Conservation (phyloP, 805 yeast species). For the Lipomyces mesembrius region DNA sequence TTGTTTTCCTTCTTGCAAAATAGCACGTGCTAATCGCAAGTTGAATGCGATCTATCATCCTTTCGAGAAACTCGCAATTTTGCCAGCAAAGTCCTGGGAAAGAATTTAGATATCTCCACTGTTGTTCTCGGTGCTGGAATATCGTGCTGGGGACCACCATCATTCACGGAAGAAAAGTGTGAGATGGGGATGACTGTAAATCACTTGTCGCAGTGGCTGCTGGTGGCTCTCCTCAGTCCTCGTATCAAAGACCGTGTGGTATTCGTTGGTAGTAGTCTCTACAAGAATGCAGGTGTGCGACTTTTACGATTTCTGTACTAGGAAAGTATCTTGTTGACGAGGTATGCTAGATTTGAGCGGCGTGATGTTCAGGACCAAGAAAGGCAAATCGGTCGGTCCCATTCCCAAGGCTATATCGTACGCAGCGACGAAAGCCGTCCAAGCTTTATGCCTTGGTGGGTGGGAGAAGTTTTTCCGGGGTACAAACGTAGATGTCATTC, state of each 20-base stretch:
- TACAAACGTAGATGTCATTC: slow-evolving; percentile 27
- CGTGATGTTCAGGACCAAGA: slow-evolving; percentile 2
- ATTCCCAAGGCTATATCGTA: slow-evolving; percentile 12
- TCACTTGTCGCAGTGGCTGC: slow-evolving; percentile 35
- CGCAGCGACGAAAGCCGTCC: slow-evolving; percentile 26
- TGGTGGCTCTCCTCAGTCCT: slow-evolving; percentile 20
- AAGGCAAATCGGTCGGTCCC: neutral
- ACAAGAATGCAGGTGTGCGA: slow-evolving; percentile 28
- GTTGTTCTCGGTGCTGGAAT: slow-evolving; percentile 35
- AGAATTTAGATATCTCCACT: slow-evolving; percentile 33
- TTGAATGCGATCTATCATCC: slow-evolving; percentile 29
- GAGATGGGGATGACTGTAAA: slow-evolving; percentile 35
- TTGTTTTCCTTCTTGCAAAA: neutral
- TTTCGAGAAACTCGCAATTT: slow-evolving; percentile 26
- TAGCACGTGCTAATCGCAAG: neutral
- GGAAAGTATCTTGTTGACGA: neutral
- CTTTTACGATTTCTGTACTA: neutral
- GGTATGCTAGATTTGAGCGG: slow-evolving; percentile 12
- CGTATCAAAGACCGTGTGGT: slow-evolving; percentile 31
- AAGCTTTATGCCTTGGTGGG: slow-evolving; percentile 24
- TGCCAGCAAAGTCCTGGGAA: slow-evolving; percentile 37
- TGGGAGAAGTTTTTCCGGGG: slow-evolving; percentile 21
- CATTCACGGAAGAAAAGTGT: slow-evolving; percentile 29
- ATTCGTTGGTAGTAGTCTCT: slow-evolving; percentile 22
- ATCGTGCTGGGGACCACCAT: slow-evolving; percentile 31